phyloP scores from a whole-genome alignment of 257 asterid genomes.

The Nicotiana obtusifolia region DNA sequence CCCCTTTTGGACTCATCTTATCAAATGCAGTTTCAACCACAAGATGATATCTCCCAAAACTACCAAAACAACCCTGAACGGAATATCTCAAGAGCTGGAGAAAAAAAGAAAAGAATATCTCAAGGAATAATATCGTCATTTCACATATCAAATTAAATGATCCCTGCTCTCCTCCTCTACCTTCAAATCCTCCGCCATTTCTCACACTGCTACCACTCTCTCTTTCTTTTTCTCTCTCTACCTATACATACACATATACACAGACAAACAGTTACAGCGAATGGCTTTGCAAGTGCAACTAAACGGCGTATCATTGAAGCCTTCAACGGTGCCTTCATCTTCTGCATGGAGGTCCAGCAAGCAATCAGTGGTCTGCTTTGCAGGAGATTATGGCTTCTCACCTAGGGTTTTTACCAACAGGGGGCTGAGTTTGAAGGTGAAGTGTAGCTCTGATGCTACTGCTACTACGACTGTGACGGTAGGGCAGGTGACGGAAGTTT shows the following conservation, averaged over 20 bases:
- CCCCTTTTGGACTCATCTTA: background rate
- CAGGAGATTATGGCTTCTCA: conserved; percentile 38
- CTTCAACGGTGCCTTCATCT: conserved; percentile 16
- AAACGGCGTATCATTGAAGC: conserved; percentile 47
- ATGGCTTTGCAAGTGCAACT: conserved; percentile 74
- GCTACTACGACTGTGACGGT: conserved; percentile 31
- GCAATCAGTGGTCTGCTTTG: conserved; percentile 38
- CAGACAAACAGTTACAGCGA: background rate
- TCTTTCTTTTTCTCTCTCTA: background rate
- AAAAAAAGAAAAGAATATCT: conserved; percentile 15
- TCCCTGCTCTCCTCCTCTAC: conserved; percentile 15
- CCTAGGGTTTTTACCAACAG: conserved; percentile 20
- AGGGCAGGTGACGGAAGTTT: conserved; percentile 65
- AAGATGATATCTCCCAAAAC: background rate
- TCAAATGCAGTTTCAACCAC: background rate
- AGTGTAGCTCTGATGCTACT: conserved; percentile 46
- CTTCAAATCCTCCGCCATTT: conserved; percentile 13
- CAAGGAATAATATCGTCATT: conserved; percentile 27
- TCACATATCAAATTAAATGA: conserved; percentile 15
- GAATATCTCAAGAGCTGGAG: background rate
- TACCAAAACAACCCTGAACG: background rate
- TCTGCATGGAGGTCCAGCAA: conserved; percentile 27
- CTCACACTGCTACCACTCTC: background rate
- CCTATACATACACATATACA: background rate
- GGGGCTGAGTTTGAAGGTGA: conserved; percentile 34